Base-by-base conservation (phyloP, 2,329 filamentous ascomycete species). In the Atkinsonella texensis region DNA sequence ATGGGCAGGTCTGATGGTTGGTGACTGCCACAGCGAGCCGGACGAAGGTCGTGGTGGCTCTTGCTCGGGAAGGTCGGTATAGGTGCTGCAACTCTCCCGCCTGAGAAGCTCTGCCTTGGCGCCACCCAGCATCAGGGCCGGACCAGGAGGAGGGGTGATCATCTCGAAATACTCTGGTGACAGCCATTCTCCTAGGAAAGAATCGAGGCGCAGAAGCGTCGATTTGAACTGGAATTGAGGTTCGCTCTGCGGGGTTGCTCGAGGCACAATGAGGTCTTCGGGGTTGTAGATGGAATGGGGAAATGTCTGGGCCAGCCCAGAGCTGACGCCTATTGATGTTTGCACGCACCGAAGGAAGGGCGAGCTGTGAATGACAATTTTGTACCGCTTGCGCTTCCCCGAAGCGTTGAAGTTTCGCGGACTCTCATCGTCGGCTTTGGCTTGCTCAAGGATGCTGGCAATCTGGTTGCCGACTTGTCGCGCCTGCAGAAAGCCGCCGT, bases 111-210 rank as follows among this genome's bases (percentile, higher is more conserved):
- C 88, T 23, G 87, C 87, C 67, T 96, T 97, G 32, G 93, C 91
- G 41, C 81, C 81, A 28, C 87, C 86, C 2, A 97, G 75, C 88
- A 98, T 94, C 69, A 93, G 79, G 4, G 84, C 80, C 3, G 89
- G 91, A 43, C 82, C 81, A 0, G 93, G 93, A 11, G 93, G 93
- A 3, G 89, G 87, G 0, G 87, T 91, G 57, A 96, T 96, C 49
- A 86, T 78, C 56, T 95, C 89, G 62, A 91, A 98, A 66, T 98
- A 98, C 62, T 90, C 85, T 1, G 89, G 88, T 2, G 86, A 87
- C 32, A 97, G 75, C 93, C 93, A 98, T 73, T 98, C 93, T 47
- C 93, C 91, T 0, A 98, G 75, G 63, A 94, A 96, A 0, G 90
- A 85, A 68, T 98, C 93, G 6, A 98, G 77, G 1, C 93, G 85